phyloP scores from a whole-genome alignment of 345 rosid genomes.

The Arabidopsis arenosa region DNA sequence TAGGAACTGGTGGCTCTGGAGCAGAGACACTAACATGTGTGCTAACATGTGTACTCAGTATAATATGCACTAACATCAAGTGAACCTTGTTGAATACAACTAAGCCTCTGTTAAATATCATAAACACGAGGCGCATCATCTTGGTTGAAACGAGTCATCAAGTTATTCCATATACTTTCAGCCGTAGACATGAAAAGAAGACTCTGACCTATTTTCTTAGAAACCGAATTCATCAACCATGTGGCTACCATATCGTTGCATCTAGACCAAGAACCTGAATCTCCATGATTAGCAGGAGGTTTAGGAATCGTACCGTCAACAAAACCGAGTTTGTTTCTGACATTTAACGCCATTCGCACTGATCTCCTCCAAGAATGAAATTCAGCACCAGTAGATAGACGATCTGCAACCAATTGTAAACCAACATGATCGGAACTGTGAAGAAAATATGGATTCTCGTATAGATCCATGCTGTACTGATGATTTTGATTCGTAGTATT shows the following conservation, averaged over 20 bases:
- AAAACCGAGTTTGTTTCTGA: not conserved
- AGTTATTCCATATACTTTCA: not conserved
- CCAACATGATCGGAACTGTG: not conserved
- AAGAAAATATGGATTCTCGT: not conserved
- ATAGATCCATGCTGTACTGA: not conserved
- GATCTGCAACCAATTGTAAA: not conserved
- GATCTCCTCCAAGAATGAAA: not conserved
- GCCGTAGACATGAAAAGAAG: not conserved
- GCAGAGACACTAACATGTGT: not conserved
- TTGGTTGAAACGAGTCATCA: not conserved
- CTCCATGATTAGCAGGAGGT: not conserved
- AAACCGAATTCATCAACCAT: not conserved
- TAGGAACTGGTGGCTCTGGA: not conserved
- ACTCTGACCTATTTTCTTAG: not conserved
- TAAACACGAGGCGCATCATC: not conserved
- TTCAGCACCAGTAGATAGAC: not conserved
- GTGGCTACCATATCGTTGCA: not conserved
- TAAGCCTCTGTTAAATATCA: not conserved
- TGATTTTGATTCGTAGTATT: too few relatives aligned
- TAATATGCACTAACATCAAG: not conserved
- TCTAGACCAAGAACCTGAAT: not conserved
- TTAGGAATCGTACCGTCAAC: not conserved
- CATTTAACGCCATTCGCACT: not conserved
- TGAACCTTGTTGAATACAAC: not conserved
- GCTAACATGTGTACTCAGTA: not conserved